A percentile compares a stretch with the other conserved stretches of the same genome.
Conservation (phyloP, 495 filamentous ascomycete genomes). For the Aspergillus incahuasiensis region DNA sequence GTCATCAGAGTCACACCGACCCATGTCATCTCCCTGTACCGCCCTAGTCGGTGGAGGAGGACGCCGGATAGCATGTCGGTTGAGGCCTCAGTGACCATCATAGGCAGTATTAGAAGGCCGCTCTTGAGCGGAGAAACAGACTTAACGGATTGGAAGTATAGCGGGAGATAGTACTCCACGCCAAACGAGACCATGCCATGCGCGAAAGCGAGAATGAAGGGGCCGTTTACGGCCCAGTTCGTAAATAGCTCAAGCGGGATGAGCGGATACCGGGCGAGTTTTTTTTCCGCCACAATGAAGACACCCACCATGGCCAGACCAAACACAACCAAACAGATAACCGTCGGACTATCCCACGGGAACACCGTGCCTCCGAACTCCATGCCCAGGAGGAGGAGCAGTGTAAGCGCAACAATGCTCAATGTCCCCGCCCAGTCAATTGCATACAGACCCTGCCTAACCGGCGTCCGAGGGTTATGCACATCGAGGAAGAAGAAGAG, state of each 20-base stretch:
- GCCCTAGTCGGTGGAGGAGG: conserved; percentile 47
- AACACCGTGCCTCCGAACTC: conserved; percentile 61
- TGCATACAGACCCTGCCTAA: conserved; percentile 58
- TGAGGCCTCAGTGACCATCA: conserved; percentile 21
- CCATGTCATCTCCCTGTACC: conserved; percentile 50
- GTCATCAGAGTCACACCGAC: conserved; percentile 42
- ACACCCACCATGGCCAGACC: conserved; percentile 50
- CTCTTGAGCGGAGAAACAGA: conserved; percentile 59
- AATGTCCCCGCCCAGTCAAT: conserved; percentile 65
- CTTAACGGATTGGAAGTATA: conserved; percentile 57
- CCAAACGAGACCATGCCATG: conserved; percentile 43
- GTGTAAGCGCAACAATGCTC: conserved; percentile 55
- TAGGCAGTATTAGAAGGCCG: conserved; percentile 66
- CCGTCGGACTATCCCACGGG: conserved; percentile 63
- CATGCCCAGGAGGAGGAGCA: conserved; percentile 69
- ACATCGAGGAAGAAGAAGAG: conserved; percentile 64
- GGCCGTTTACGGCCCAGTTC: conserved; percentile 36
- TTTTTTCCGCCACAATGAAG: conserved; percentile 63
- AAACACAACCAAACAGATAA: conserved; percentile 69
- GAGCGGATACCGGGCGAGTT: conserved; percentile 62
- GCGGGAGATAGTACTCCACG: conserved; percentile 27
- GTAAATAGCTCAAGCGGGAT: conserved; percentile 66
- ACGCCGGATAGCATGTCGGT: conserved; percentile 43
- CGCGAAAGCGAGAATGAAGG: conserved; percentile 36
- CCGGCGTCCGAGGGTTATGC: conserved; percentile 33